These are phyloP conservation scores for Senna siamea DNA, from an alignment of 306 rosid genomes.

Conservation along the genomic window DNA sequence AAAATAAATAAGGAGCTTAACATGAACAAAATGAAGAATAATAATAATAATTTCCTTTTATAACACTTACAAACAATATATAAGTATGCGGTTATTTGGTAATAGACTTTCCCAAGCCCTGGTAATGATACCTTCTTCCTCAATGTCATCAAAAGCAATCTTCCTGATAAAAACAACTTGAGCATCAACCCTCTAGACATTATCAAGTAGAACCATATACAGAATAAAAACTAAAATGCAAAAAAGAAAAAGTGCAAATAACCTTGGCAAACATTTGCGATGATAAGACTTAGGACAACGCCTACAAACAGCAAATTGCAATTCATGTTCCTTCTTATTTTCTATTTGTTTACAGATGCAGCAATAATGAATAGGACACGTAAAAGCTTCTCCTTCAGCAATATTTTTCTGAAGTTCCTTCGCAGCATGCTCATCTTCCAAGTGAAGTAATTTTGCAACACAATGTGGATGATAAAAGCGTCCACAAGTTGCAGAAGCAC, in stretches of 20 bases:
- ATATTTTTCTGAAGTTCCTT: slow-evolving; percentile 65
- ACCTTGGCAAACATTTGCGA: slow-evolving; percentile 93
- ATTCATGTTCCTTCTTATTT: slow-evolving; percentile 56
- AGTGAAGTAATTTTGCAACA: slow-evolving; percentile 61
- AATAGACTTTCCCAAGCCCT: slow-evolving; percentile 89
- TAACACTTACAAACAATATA: slow-evolving; percentile 85
- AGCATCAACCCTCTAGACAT: slow-evolving; percentile 37
- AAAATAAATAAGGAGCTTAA: slow-evolving; percentile 16
- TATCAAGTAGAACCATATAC: slow-evolving; percentile 10
- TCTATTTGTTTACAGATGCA: slow-evolving; percentile 76
- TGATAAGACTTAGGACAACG: slow-evolving; percentile 95
- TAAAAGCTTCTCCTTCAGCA: slow-evolving; percentile 68
- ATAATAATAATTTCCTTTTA: slow-evolving; percentile 9
- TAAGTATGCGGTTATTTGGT: slow-evolving; percentile 76
- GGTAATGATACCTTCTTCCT: slow-evolving; percentile 42
- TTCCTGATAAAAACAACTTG: slow-evolving; percentile 59
- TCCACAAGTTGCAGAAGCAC: slow-evolving; percentile 92
- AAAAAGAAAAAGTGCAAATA: slow-evolving; percentile 23
- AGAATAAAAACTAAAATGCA: not conserved
- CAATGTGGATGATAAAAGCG: slow-evolving; percentile 87
- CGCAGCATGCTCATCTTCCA: slow-evolving; percentile 51
- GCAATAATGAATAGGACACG: slow-evolving; percentile 88
- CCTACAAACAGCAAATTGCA: slow-evolving; percentile 90
- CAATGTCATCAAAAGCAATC: slow-evolving; percentile 59
- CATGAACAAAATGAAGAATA: slow-evolving; percentile 36